Evolutionary conservation across 2,329 filamentous ascomycete species (phyloP).

Genomic region (Diaporthe ampelina): DNA sequence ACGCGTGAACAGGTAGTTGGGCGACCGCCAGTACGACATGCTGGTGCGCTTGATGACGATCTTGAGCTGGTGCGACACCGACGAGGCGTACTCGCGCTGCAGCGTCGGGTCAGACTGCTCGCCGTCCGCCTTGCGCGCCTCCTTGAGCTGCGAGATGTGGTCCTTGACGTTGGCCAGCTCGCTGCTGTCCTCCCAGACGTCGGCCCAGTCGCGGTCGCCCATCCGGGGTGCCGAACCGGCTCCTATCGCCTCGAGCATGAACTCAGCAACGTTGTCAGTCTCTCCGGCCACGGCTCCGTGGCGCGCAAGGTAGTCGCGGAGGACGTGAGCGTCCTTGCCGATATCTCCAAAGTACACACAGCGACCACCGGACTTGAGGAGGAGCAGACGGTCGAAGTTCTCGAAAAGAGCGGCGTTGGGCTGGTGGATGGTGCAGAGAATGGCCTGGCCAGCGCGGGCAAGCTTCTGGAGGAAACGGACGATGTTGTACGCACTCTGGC

Average conservation of each 20-base stretch:
- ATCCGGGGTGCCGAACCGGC: conserved; percentile 80
- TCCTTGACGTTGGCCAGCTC: conserved; percentile 78
- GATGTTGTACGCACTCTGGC: conserved; percentile 81
- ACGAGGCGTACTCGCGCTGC: conserved; percentile 86
- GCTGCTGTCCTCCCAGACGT: conserved; percentile 81
- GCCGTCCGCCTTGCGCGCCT: conserved; percentile 62
- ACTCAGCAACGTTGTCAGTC: conserved; percentile 76
- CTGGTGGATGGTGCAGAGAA: conserved; percentile 93
- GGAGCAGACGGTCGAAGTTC: conserved; percentile 85
- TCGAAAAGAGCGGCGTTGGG: conserved; percentile 89
- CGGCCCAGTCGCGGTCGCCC: conserved; percentile 82
- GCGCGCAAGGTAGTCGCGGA: conserved; percentile 74
- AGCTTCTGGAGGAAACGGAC: conserved; percentile 84
- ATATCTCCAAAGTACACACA: conserved; percentile 91
- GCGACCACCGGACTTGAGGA: conserved; percentile 82
- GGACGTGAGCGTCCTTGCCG: conserved; percentile 77
- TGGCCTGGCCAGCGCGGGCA: conserved; percentile 84
- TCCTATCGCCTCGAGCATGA: conserved; percentile 88
- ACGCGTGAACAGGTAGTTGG: conserved; percentile 90
- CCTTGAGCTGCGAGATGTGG: conserved; percentile 77
- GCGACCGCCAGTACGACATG: conserved; percentile 85
- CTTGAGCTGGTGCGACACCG: conserved; percentile 82
- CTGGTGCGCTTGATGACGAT: conserved; percentile 81
- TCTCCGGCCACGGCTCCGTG: conserved; percentile 72
- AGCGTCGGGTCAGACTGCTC: conserved; percentile 62